Evolutionary conservation across 2,329 filamentous ascomycete genomes (phyloP).

Genomic region (Penicillium sp.): DNA sequence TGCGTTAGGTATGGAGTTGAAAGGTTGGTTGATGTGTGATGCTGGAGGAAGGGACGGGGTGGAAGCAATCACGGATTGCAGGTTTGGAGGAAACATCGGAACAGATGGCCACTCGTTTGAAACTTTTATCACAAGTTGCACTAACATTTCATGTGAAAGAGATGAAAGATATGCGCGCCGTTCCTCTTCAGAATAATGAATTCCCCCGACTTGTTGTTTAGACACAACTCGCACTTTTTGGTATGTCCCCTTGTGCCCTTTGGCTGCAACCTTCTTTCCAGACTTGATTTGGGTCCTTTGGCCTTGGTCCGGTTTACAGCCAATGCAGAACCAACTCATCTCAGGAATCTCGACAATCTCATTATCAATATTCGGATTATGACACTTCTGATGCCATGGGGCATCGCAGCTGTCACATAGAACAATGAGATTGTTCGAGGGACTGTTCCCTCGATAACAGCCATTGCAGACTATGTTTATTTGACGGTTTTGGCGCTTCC

Average conservation of each 20-base stretch:
- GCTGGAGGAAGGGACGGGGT: not conserved
- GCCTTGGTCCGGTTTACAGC: slow-evolving; percentile 55
- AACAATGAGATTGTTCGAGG: slow-evolving; percentile 72
- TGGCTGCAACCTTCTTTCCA: slow-evolving; percentile 1
- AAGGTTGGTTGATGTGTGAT: not conserved
- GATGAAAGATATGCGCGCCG: slow-evolving; percentile 61
- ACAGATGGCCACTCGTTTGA: slow-evolving; percentile 61
- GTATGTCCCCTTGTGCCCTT: not conserved
- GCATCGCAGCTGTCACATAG: slow-evolving; percentile 79
- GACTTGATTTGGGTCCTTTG: slow-evolving; percentile 36
- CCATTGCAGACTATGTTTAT: slow-evolving; percentile 59
- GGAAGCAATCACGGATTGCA: slow-evolving; percentile 21
- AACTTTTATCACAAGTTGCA: slow-evolving; percentile 62
- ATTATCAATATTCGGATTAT: slow-evolving; percentile 69
- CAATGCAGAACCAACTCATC: slow-evolving; percentile 67
- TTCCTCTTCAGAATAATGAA: slow-evolving; percentile 41
- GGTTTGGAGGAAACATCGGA: slow-evolving; percentile 56
- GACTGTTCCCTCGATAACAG: slow-evolving; percentile 69
- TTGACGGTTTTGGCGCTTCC: slow-evolving; percentile 51
- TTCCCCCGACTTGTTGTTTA: slow-evolving; percentile 25
- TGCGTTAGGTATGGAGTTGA: not conserved
- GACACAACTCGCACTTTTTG: not conserved
- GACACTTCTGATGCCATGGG: slow-evolving; percentile 78
- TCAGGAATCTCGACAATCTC: slow-evolving; percentile 63
- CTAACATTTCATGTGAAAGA: slow-evolving; percentile 59